Evolutionary conservation across 176 grass and related monocot species (phyloP).

Genomic region (Poa pratensis): DNA sequence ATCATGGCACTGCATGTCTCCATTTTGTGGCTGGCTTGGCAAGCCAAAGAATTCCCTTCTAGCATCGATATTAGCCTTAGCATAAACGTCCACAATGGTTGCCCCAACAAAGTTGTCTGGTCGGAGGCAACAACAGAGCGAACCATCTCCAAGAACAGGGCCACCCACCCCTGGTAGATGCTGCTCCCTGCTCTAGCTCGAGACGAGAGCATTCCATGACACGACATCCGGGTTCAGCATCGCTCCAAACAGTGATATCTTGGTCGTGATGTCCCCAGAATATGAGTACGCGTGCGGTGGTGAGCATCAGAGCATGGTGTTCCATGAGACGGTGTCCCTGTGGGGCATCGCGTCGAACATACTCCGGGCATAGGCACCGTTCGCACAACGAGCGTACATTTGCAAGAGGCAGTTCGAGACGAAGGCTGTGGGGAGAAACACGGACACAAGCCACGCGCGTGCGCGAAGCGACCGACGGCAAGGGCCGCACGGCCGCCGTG

Average conservation of each 20-base stretch:
- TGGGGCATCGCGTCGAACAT: conserved; percentile 64
- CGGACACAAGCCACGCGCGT: conserved; percentile 62
- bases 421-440: conserved; percentile 70
- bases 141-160: conserved; percentile 64
- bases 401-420: conserved; percentile 81
- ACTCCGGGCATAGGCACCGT: conserved; percentile 41
- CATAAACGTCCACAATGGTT: no score
- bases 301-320: conserved; percentile 55
- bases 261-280: conserved; percentile 30
- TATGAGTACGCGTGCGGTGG: conserved; percentile 13
- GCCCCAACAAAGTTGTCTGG: conserved; percentile 29
- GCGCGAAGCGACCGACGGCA: conserved; percentile 49
- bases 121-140: conserved; percentile 39
- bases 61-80: no score
- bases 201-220: conserved; percentile 75
- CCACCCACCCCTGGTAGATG: conserved; percentile 43
- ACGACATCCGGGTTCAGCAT: conserved; percentile 71
- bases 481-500: conserved; percentile 39
- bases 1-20: conserved; percentile 87
- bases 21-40: conserved; percentile 47
- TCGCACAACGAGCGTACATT: conserved; percentile 63
- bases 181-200: conserved; percentile 49
- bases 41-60: conserved; percentile 29
- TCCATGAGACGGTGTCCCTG: conserved; percentile 73
- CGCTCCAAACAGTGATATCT: conserved; percentile 44